These are phyloP conservation scores for Fusarium bulbicola DNA, from an alignment of 2,329 filamentous ascomycete genomes.

Conservation along the genomic window DNA sequence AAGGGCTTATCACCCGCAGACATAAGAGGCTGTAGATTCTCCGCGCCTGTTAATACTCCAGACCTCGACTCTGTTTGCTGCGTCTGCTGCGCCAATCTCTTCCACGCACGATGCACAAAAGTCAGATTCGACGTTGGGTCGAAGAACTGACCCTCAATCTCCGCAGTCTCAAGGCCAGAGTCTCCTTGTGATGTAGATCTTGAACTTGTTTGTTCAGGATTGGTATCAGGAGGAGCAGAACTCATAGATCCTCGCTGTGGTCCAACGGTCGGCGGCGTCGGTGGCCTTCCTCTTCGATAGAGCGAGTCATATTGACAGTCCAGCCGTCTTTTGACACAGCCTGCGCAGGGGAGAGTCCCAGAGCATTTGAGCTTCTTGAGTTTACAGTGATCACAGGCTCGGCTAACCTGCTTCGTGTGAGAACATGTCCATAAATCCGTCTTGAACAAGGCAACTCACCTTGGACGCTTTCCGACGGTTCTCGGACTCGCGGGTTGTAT, in stretches of 20 bases:
- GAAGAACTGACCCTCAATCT: conserved; percentile 62
- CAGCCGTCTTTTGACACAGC: conserved; percentile 42
- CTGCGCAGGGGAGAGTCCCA: conserved; percentile 48
- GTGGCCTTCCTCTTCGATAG: conserved; percentile 50
- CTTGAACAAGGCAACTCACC: not conserved
- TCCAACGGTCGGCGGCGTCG: conserved; percentile 44
- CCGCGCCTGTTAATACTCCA: conserved; percentile 30
- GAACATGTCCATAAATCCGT: not conserved
- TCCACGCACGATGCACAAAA: conserved; percentile 63
- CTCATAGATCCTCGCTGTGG: conserved; percentile 5
- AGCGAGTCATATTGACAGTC: conserved; percentile 49
- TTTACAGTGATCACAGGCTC: conserved; percentile 53
- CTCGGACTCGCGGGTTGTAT: conserved; percentile 13
- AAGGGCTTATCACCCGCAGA: conserved; percentile 60
- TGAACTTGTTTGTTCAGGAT: not conserved
- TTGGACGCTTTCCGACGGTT: conserved; percentile 33
- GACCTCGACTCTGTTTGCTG: conserved; percentile 26
- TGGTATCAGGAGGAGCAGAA: conserved; percentile 15
- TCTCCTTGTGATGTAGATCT: conserved; percentile 40
- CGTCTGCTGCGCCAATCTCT: conserved; percentile 57
- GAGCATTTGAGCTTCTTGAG: conserved; percentile 50
- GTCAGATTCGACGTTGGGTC: conserved; percentile 62
- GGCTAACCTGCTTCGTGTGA: conserved; percentile 37
- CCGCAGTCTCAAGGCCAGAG: conserved; percentile 57
- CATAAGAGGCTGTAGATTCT: conserved; percentile 54